Evolutionary conservation across 2,329 filamentous ascomycete genomes (phyloP).

Genomic region (Colletotrichum aenigma): DNA sequence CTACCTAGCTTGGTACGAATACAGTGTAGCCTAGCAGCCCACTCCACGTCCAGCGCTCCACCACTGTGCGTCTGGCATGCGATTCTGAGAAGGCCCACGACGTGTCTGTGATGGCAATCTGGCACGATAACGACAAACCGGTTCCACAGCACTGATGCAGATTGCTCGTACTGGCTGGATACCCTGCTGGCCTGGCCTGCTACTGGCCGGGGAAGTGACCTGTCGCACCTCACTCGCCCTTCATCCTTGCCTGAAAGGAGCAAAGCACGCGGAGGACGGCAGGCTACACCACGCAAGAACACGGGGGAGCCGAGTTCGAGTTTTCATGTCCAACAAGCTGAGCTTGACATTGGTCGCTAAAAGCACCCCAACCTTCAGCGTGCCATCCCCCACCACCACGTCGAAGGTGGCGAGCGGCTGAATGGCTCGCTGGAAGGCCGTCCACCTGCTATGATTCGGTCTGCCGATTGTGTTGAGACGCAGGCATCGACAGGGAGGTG

Average conservation of each 20-base stretch:
- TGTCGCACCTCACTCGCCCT: background rate
- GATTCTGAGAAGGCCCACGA: constrained; percentile 8
- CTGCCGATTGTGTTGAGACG: constrained; percentile 9
- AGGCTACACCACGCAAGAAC: background rate
- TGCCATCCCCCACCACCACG: constrained; percentile 3
- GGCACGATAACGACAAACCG: constrained; percentile 11
- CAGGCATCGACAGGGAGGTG: background rate
- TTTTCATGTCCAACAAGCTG: background rate
- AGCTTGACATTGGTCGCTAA: background rate
- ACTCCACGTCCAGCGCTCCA: background rate
- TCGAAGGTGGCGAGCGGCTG: background rate
- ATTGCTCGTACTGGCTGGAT: background rate
- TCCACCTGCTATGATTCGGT: background rate
- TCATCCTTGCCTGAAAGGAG: background rate
- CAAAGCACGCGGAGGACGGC: background rate
- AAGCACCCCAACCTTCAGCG: constrained; percentile 10
- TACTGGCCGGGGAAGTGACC: background rate
- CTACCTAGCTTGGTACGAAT: background rate
- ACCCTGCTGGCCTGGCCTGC: background rate
- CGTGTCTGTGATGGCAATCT: constrained; percentile 19
- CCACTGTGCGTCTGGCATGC: constrained; percentile 12
- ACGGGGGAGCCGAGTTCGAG: constrained; percentile 3
- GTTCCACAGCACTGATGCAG: constrained; percentile 1
- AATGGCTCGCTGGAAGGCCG: background rate
- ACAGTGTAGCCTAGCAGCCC: background rate